Evolutionary conservation across 2,329 filamentous ascomycete species (phyloP).

Genomic region (Nothopassalora personata): DNA sequence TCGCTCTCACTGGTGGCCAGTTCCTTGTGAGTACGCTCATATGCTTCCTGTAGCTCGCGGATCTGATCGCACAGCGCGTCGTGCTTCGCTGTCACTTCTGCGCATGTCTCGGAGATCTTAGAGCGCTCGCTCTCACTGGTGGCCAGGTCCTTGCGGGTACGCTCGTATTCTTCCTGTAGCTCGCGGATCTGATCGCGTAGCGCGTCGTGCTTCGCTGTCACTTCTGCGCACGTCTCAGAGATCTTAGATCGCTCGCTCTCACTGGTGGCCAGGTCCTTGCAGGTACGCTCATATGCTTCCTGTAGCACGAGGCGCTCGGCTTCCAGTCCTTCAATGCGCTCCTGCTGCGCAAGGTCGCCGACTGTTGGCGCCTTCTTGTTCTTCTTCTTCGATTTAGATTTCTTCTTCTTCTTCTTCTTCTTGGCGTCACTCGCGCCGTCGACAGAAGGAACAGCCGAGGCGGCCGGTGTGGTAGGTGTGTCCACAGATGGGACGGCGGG

Average conservation of each 20-base stretch:
- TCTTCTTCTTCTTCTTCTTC: slow-evolving; percentile 72
- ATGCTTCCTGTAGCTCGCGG: no score
- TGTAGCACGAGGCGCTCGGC: slow-evolving; percentile 50
- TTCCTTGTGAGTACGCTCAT: no score
- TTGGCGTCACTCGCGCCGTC: slow-evolving; percentile 46
- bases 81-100: no score
- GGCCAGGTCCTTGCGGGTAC: no score
- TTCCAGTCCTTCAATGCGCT: slow-evolving; percentile 16
- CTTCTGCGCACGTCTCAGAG: slow-evolving; percentile 55
- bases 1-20: no score
- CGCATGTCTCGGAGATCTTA: no score
- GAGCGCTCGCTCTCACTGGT: no score
- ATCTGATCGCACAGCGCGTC: slow-evolving; percentile 70
- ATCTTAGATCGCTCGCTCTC: slow-evolving; percentile 61
- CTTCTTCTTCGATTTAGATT: slow-evolving; percentile 69
- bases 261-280: slow-evolving; percentile 70
- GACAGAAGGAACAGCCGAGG: slow-evolving; percentile 15
- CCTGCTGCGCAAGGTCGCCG: slow-evolving; percentile 24
- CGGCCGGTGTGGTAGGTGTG: no score
- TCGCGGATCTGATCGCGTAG: slow-evolving; percentile 65
- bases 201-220: slow-evolving; percentile 68
- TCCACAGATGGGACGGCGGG: slow-evolving; percentile 17
- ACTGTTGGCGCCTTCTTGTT: slow-evolving; percentile 63
- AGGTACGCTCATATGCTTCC: slow-evolving; percentile 67
- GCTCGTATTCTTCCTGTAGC: no score